Evolutionary conservation across 495 filamentous ascomycete genomes (phyloP).

Genomic region (Tuber borchii): DNA sequence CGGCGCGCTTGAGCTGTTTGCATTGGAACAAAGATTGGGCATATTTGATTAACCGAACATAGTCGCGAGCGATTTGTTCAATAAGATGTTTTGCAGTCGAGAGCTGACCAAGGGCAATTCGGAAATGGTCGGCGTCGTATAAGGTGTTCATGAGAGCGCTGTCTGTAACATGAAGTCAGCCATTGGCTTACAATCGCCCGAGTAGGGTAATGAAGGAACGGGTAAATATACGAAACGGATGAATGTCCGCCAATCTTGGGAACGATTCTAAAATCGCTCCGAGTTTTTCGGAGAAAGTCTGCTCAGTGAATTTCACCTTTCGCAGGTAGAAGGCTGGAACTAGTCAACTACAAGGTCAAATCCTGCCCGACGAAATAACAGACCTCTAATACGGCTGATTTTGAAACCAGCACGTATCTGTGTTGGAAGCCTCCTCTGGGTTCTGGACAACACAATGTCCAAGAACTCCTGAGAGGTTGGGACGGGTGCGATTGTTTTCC

Average conservation of each 20-base stretch:
- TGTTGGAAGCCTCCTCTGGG: conserved; percentile 88
- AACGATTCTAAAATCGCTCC: conserved; percentile 84
- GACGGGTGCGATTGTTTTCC: conserved; percentile 73
- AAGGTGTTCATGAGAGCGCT: conserved; percentile 77
- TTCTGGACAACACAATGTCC: conserved; percentile 90
- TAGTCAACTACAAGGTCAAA: conserved; percentile 8
- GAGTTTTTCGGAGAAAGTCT: conserved; percentile 93
- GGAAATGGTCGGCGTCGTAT: conserved; percentile 97
- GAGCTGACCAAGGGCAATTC: conserved; percentile 90
- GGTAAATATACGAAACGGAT: conserved; percentile 63
- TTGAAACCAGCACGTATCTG: conserved; percentile 95
- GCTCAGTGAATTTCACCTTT: conserved; percentile 98
- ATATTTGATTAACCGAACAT: conserved; percentile 90
- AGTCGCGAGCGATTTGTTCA: conserved; percentile 89
- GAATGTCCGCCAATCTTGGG: conserved; percentile 87
- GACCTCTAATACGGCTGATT: conserved; percentile 86
- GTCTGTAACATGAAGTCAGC: conserved; percentile 46
- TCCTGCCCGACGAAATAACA: conserved; percentile 32
- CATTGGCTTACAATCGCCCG: conserved; percentile 8
- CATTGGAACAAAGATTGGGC: conserved; percentile 93
- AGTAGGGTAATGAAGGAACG: conserved; percentile 50
- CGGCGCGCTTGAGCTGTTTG: conserved; percentile 86
- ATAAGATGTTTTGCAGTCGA: conserved; percentile 94
- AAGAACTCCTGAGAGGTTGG: conserved; percentile 92
- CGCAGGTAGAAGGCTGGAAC: conserved; percentile 78